Percentiles rank a stretch among this genome's conserved stretches.
These are phyloP conservation scores for Saturnispora kantuleensis DNA, from an alignment of 805 yeast genomes.

Conservation along the genomic window DNA sequence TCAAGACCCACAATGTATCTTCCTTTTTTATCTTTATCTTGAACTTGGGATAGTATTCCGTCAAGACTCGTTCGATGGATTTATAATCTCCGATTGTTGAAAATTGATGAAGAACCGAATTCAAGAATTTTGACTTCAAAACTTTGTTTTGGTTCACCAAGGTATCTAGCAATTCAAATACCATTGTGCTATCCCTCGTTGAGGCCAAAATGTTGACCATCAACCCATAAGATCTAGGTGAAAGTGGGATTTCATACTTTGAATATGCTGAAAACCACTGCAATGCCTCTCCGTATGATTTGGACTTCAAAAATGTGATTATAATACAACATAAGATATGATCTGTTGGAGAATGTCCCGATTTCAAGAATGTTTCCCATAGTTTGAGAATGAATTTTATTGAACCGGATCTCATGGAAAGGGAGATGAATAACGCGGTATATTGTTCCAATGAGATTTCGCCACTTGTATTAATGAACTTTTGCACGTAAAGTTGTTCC, in stretches of 20 bases:
- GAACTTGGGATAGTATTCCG: slow-evolving; percentile 19
- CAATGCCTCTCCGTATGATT: slow-evolving; percentile 29
- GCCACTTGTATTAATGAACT: slow-evolving; percentile 39
- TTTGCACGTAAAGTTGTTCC: slow-evolving; percentile 45
- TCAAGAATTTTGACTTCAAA: slow-evolving; percentile 9
- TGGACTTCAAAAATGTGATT: slow-evolving; percentile 28
- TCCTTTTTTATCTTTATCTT: slow-evolving; percentile 10
- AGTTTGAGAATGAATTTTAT: slow-evolving; percentile 28
- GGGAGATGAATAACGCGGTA: slow-evolving; percentile 48
- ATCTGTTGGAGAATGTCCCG: slow-evolving; percentile 39
- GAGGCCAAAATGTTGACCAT: slow-evolving; percentile 29
- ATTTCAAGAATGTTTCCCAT: slow-evolving; percentile 36
- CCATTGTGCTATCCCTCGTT: slow-evolving; percentile 29
- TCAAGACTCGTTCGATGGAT: slow-evolving; percentile 17
- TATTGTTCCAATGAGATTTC: slow-evolving; percentile 46
- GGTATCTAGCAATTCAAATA: slow-evolving; percentile 25
- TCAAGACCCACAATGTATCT: slow-evolving; percentile 20
- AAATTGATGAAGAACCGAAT: slow-evolving; percentile 14
- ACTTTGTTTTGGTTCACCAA: slow-evolving; percentile 12
- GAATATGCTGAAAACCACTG: slow-evolving; percentile 29
- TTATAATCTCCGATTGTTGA: slow-evolving; percentile 19
- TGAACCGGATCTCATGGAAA: slow-evolving; percentile 42
- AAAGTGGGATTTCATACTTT: slow-evolving; percentile 23
- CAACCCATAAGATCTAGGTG: slow-evolving; percentile 24
- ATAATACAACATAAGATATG: slow-evolving; percentile 38